Percentiles rank a stretch among this genome's conserved stretches.
phyloP scores from a whole-genome alignment of 148 eudicot species.

The Limonium bicolor region DNA sequence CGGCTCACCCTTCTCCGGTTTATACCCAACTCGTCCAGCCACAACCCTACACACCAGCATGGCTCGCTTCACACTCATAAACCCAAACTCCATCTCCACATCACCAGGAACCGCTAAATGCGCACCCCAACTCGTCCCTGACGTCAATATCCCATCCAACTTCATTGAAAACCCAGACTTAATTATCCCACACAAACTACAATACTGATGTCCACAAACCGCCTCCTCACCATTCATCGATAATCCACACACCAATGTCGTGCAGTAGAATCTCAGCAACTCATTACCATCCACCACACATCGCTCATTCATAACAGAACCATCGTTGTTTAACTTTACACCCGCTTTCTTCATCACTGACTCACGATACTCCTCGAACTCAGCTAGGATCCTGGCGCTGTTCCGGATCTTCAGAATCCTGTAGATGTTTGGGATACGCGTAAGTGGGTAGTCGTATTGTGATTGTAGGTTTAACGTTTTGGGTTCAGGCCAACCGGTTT shows the following conservation, averaged over 20 bases:
- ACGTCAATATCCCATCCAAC: conserved; percentile 63
- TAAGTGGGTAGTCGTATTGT: no score
- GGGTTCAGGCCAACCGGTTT: conserved; percentile 54
- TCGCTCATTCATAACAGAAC: conserved; percentile 30
- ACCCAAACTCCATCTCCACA: conserved; percentile 62
- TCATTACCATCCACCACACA: conserved; percentile 84
- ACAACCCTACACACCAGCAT: conserved; percentile 77
- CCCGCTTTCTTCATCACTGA: conserved; percentile 35
- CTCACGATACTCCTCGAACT: conserved; percentile 73
- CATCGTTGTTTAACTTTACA: conserved; percentile 10
- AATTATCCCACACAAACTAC: conserved; percentile 70
- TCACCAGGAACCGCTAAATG: conserved; percentile 70
- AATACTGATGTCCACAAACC: conserved; percentile 43
- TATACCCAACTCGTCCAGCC: conserved; percentile 76
- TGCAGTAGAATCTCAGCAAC: conserved; percentile 55
- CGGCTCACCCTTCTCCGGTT: conserved; percentile 47
- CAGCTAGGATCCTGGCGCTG: conserved; percentile 28
- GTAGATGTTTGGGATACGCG: not conserved
- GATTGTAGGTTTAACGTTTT: no score
- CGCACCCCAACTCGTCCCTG: conserved; percentile 58
- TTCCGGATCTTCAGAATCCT: conserved; percentile 68
- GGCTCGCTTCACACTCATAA: conserved; percentile 66
- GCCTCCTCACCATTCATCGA: conserved; percentile 59
- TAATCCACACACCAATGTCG: conserved; percentile 51
- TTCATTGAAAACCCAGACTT: conserved; percentile 65